phyloP scores from a whole-genome alignment of 2,329 filamentous ascomycete genomes.

The Incumbomyces delicatus region DNA sequence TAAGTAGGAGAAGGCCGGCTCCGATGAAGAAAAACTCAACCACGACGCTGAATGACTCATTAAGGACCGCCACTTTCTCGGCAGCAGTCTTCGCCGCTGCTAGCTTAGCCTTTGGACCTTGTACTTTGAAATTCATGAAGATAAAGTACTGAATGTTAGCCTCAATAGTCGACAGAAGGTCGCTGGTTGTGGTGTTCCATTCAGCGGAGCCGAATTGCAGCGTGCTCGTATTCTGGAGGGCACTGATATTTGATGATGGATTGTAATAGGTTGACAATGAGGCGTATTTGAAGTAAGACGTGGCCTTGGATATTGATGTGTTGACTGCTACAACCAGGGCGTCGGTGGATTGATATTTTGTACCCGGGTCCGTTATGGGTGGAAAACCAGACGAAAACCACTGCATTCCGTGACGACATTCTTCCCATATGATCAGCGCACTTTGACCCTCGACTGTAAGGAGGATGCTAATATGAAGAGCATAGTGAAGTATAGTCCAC shows the following conservation, averaged over 20 bases:
- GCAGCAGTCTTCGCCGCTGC: too few species aligned
- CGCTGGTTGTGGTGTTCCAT: not conserved
- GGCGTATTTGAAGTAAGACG: not conserved
- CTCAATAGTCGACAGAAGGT: not conserved
- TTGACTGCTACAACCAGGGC: not conserved
- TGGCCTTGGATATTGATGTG: not conserved
- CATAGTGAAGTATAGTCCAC: constrained; percentile 44
- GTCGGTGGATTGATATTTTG: not conserved
- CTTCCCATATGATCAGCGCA: constrained; percentile 9
- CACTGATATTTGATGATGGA: not conserved
- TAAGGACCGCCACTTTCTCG: not conserved
- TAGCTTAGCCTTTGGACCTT: not conserved
- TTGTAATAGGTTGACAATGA: not conserved
- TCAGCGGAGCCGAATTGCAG: not conserved
- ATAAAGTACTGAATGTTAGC: not conserved
- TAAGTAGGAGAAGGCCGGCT: constrained; percentile 6
- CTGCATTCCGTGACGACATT: not conserved
- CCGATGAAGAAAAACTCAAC: constrained; percentile 9
- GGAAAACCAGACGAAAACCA: not conserved
- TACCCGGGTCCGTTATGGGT: not conserved
- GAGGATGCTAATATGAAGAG: constrained; percentile 53
- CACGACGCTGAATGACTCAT: constrained; percentile 3
- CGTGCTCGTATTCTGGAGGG: not conserved
- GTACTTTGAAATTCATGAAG: not conserved
- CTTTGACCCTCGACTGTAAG: constrained; percentile 48